Base-by-base conservation (phyloP, 1,139 yeast species). In the Scheffersomyces illinoinensis region DNA sequence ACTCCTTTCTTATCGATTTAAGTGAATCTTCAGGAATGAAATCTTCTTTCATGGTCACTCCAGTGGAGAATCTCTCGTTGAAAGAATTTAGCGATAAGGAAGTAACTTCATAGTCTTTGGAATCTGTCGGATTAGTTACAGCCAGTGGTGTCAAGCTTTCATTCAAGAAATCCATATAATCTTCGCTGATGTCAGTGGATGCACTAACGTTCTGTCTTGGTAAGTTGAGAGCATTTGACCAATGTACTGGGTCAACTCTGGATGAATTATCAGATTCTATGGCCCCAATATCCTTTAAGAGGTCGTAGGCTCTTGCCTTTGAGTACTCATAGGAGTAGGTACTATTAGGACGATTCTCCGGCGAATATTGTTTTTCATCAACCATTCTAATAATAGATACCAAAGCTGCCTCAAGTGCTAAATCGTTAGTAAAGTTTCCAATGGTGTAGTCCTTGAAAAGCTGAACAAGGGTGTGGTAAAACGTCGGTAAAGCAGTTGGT, bases 401-500 rank as follows among this genome's bases (percentile, higher is more conserved):
- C 53, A 78, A 62, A 23, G 71, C 66, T 0, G 82, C 73, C 50
- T 77, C 77, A 43, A 76, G 66, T 4, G 74, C 74, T 4, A 74
- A 76, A 52, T 82, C 79, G 63, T 83, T 78, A 8, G 71, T 64
- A 50, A 83, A 66, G 55, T 85, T 84, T 0, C 85, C 87, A 18
- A 81, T 77, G 14, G 83, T 76, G 64, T 82, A 87, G 52, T 82
- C 81, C 60, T 79, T 83, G 59, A 87, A 68, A 57, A 86, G 65
- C 24, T 69, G 74, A 17, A 86, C 68, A 2, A 81, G 71, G 1
- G 74, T 76, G 0, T 70, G 64, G 59, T 76, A 81, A 57, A 67
- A 62, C n/a, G 56, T 57, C 1, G 82, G 79, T n/a, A 57, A 46
- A 10, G 54, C 43, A 7, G 39, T 5, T 19, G 48, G 33, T 23